Percentiles rank a stretch among this genome's conserved stretches.
phyloP scores from a whole-genome alignment of 2,329 filamentous ascomycete genomes.

The Westerdykella aurantiaca region DNA sequence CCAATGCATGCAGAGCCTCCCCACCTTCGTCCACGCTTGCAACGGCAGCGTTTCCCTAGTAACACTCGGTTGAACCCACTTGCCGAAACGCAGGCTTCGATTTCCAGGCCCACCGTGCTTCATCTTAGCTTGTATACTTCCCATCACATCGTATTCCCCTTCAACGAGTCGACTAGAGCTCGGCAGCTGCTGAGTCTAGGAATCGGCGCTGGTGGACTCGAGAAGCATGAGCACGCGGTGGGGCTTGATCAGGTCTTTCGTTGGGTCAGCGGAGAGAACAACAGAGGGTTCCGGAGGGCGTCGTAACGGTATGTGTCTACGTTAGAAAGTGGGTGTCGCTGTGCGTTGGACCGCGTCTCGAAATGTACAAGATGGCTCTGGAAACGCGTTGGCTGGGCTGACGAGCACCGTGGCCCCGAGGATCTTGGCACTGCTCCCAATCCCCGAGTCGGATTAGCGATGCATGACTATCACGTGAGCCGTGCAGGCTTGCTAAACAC shows the following conservation, averaged over 20 bases:
- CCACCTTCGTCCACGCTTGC: slow-evolving; percentile 8
- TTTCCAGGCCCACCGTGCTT: not conserved
- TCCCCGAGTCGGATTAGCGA: no score
- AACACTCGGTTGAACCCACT: slow-evolving; percentile 4
- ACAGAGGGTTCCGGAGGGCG: slow-evolving; percentile 1
- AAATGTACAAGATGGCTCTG: not conserved
- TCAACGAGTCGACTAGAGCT: slow-evolving; percentile 1
- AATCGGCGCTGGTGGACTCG: slow-evolving; percentile 4
- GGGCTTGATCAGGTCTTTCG: slow-evolving; percentile 3
- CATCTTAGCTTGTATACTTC: not conserved
- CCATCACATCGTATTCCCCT: slow-evolving; percentile 1
- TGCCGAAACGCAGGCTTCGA: slow-evolving; percentile 4
- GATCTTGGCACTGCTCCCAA: no score
- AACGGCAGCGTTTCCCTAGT: slow-evolving; percentile 4
- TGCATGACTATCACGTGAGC: no score
- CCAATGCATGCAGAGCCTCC: slow-evolving; percentile 1
- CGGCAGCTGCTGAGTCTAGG: slow-evolving; percentile 2
- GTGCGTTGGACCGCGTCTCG: not conserved
- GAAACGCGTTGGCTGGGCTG: no score
- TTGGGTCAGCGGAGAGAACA: slow-evolving; percentile 1
- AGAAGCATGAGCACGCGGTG: slow-evolving; percentile 3
- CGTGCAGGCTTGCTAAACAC: no score
- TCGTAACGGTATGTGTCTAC: slow-evolving; percentile 1
- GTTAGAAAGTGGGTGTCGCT: not conserved
- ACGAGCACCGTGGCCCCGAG: no score